phyloP scores from a whole-genome alignment of 352 stramenopile genomes.

The Globisporangium okanoganense region DNA sequence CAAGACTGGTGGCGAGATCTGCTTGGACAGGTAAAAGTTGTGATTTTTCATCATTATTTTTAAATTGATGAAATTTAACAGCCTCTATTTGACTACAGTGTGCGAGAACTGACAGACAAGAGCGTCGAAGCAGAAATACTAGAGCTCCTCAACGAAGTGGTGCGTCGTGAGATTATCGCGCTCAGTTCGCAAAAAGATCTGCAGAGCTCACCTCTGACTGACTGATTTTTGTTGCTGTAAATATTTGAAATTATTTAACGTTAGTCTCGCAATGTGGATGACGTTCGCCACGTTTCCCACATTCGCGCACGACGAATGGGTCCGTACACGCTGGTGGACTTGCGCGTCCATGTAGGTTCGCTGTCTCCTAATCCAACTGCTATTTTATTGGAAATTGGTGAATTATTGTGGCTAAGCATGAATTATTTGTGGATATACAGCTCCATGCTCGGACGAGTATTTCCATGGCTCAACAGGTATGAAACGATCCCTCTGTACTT shows the following conservation, averaged over 20 bases:
- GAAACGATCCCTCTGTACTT: neutral
- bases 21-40: constrained; percentile 55
- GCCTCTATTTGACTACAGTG: constrained; percentile 22
- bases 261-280: constrained; percentile 67
- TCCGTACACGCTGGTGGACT: constrained; percentile 81
- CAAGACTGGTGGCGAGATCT: constrained; percentile 83
- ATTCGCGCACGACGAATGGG: constrained; percentile 84
- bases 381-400: too few relatives aligned
- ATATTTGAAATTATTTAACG: constrained; percentile 14
- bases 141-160: constrained; percentile 69
- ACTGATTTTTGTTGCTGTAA: neutral
- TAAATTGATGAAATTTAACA: neutral
- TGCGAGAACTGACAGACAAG: constrained; percentile 83
- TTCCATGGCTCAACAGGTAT: constrained; percentile 79
- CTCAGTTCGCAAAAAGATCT: too few relatives aligned
- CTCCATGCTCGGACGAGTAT: constrained; percentile 76
- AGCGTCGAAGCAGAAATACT: constrained; percentile 78
- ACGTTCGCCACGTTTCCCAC: constrained; percentile 75
- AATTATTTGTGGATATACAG: constrained; percentile 18
- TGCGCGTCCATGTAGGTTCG: constrained; percentile 74
- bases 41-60: too few relatives aligned
- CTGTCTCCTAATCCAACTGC: neutral
- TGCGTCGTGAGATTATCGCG: too few relatives aligned
- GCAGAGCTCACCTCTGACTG: neutral
- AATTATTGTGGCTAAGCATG: neutral